A percentile compares a stretch with the other conserved stretches of the same genome.
Evolutionary conservation across 306 rosid genomes (phyloP).

Genomic region (Mimosa bimucronata): DNA sequence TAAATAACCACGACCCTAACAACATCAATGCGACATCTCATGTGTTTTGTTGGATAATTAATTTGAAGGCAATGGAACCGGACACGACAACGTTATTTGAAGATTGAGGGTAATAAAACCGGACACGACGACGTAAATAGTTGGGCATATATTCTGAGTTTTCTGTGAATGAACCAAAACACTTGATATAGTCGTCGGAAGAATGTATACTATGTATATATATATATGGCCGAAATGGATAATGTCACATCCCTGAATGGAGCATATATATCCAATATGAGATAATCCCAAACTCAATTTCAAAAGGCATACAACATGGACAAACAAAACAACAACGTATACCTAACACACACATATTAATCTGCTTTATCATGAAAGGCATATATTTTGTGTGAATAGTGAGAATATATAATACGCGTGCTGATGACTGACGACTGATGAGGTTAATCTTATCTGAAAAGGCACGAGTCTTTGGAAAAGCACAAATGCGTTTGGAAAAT

Average conservation of each 20-base stretch:
- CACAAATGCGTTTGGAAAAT: constrained; percentile 26
- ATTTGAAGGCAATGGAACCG: background rate
- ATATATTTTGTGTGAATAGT: background rate
- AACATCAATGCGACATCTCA: background rate
- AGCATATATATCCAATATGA: background rate
- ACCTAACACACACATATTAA: background rate
- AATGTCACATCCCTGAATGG: background rate
- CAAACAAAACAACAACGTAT: background rate
- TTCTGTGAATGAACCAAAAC: background rate
- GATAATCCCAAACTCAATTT: background rate
- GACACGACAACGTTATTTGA: background rate
- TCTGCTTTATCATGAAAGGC: background rate
- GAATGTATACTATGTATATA: no score
- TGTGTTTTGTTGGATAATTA: background rate
- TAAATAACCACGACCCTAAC: background rate
- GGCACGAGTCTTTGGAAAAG: constrained; percentile 2
- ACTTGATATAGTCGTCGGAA: background rate
- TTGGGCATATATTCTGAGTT: background rate
- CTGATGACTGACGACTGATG: background rate
- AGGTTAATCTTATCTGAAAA: background rate
- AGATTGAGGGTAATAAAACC: background rate
- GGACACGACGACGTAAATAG: background rate
- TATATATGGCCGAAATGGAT: no score
- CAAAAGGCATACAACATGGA: background rate
- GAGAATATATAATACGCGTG: background rate